Percentiles rank a stretch among this genome's conserved stretches.
Evolutionary conservation across 768 basidiomycete genomes (phyloP).

Genomic region (Mrakia frigida): DNA sequence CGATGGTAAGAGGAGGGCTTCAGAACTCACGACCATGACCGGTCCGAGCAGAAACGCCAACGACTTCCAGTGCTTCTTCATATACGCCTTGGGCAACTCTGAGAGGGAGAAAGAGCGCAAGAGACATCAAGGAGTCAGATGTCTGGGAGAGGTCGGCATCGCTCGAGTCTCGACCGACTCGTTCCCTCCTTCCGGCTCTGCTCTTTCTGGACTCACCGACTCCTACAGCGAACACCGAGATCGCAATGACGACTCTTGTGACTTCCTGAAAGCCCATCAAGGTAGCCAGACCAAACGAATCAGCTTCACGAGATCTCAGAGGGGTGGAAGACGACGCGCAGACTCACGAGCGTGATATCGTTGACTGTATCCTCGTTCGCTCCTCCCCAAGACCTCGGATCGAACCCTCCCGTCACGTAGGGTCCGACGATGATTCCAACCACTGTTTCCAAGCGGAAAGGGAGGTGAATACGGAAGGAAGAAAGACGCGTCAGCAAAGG

Average conservation of each 20-base stretch:
- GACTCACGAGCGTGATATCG: conserved; percentile 60
- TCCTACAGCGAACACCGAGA: conserved; percentile 96
- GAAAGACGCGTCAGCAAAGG: no score
- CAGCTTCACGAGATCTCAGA: background rate
- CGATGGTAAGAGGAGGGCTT: background rate
- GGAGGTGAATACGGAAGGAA: conserved; percentile 4
- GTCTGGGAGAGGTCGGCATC: background rate
- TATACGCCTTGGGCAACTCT: conserved; percentile 70
- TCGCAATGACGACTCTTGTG: conserved; percentile 85
- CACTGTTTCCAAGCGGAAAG: conserved; percentile 41
- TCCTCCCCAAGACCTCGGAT: conserved; percentile 36
- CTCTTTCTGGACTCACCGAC: conserved; percentile 51
- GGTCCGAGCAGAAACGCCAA: conserved; percentile 68
- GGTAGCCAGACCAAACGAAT: no score
- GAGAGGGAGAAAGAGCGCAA: background rate
- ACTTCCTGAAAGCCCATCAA: conserved; percentile 52
- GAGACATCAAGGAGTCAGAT: no score
- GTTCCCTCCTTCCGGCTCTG: background rate
- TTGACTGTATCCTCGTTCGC: conserved; percentile 49
- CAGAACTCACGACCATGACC: conserved; percentile 40
- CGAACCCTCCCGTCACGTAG: conserved; percentile 38
- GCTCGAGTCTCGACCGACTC: background rate
- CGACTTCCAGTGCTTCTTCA: conserved; percentile 87
- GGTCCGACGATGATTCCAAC: conserved; percentile 35
- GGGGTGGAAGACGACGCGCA: background rate